These are phyloP conservation scores for Psophocarpus tetragonolobus DNA, from an alignment of 306 rosid species.

Conservation along the genomic window DNA sequence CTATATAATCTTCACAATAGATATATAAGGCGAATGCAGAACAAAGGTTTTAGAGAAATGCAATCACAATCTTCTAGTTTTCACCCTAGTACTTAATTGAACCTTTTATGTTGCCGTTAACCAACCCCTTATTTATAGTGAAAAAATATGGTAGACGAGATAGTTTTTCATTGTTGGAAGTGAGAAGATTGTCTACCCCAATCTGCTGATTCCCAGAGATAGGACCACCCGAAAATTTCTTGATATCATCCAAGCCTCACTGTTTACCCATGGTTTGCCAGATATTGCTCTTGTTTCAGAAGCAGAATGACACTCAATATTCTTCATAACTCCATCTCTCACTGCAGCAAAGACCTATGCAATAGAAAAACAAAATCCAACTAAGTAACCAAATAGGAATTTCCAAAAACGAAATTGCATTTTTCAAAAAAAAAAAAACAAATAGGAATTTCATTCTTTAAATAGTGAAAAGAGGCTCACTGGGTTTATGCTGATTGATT, in stretches of 20 bases:
- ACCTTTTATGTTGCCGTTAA: conserved; percentile 26
- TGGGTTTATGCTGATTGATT: conserved; percentile 59
- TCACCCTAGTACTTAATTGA: conserved; percentile 13
- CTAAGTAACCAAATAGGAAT: conserved; percentile 11
- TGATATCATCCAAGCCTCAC: conserved; percentile 96
- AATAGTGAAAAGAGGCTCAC: conserved; percentile 52
- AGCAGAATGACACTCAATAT: conserved; percentile 65
- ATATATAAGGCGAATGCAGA: not conserved
- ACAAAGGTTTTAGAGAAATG: not conserved
- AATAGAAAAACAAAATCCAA: not conserved
- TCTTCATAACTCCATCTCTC: conserved; percentile 51
- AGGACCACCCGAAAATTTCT: conserved; percentile 65
- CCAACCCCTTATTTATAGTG: conserved; percentile 14
- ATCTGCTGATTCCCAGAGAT: conserved; percentile 74
- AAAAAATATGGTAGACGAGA: not conserved
- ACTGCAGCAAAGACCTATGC: conserved; percentile 73
- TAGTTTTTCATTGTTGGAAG: conserved; percentile 26
- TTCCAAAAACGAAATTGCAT: too few relatives aligned
- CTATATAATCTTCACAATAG: not conserved
- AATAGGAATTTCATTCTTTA: conserved; percentile 1
- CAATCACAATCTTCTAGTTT: conserved; percentile 3
- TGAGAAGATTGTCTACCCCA: conserved; percentile 2
- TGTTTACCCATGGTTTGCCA: conserved; percentile 87
- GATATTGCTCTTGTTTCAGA: conserved; percentile 77
- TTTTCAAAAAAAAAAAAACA: too few relatives aligned